phyloP scores from a whole-genome alignment of 2,329 filamentous ascomycete species.

The Hymenoscyphus fraxineus region DNA sequence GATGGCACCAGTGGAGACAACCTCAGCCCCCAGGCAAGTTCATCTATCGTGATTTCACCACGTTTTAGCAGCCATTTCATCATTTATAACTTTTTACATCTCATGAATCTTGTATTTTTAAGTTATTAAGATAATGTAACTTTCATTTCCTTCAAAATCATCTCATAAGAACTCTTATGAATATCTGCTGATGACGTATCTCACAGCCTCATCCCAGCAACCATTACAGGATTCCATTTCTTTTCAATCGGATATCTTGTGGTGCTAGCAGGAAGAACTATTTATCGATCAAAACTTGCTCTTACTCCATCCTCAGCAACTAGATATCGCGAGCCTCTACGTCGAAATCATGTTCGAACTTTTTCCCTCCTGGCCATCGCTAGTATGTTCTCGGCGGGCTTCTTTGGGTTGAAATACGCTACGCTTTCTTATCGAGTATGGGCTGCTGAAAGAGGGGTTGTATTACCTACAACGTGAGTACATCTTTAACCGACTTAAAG shows the following conservation, averaged over 20 bases:
- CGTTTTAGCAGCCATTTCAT: background rate
- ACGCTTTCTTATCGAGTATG: constrained; percentile 48
- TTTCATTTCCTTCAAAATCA: background rate
- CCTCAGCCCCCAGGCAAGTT: constrained; percentile 1
- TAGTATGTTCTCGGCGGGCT: constrained; percentile 44
- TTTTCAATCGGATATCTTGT: constrained; percentile 22
- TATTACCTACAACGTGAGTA: constrained; percentile 38
- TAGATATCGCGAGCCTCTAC: constrained; percentile 32
- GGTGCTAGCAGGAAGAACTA: constrained; percentile 22
- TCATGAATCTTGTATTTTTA: no score
- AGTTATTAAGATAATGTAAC: no score
- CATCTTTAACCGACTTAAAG: background rate
- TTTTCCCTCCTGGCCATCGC: constrained; percentile 44
- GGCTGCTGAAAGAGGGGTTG: constrained; percentile 41
- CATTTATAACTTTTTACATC: background rate
- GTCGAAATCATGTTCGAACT: constrained; percentile 33
- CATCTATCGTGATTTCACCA: background rate
- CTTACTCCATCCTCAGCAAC: constrained; percentile 38
- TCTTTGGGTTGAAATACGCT: constrained; percentile 43
- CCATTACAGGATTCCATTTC: constrained; percentile 20
- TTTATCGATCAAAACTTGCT: constrained; percentile 31
- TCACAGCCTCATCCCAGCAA: constrained; percentile 21
- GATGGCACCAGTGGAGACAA: constrained; percentile 21
- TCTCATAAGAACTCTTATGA: background rate
- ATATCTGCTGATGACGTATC: constrained; percentile 5